Evolutionary conservation across 1,284 basidiomycete genomes (phyloP).

Genomic region (Thecaphora frezii): DNA sequence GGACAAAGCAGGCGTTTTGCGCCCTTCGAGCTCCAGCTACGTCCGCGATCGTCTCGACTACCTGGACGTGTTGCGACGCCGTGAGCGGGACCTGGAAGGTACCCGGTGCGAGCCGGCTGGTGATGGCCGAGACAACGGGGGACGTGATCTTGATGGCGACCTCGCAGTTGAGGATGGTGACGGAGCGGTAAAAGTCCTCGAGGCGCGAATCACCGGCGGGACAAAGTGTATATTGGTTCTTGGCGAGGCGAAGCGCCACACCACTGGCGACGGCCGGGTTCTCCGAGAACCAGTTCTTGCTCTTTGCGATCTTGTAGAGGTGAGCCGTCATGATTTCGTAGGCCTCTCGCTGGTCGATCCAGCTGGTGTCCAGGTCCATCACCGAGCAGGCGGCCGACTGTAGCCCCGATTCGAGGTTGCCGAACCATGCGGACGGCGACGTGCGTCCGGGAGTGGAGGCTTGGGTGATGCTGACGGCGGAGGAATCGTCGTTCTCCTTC

Average conservation of each 20-base stretch:
- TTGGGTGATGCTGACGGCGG: background rate
- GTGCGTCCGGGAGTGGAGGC: background rate
- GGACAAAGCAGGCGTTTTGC: constrained; percentile 80
- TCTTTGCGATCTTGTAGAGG: constrained; percentile 18
- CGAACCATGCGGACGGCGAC: background rate
- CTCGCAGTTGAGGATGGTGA: constrained; percentile 72
- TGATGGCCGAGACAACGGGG: constrained; percentile 76
- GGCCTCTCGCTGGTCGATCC: constrained; percentile 32
- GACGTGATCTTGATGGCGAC: constrained; percentile 77
- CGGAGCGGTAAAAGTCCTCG: constrained; percentile 60
- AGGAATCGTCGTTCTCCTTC: no score
- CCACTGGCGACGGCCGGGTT: constrained; percentile 14
- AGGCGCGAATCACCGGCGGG: constrained; percentile 15
- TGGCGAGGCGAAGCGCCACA: constrained; percentile 33
- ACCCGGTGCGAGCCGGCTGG: constrained; percentile 53
- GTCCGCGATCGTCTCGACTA: constrained; percentile 64
- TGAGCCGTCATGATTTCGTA: constrained; percentile 34
- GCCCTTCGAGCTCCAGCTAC: constrained; percentile 75
- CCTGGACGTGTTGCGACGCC: constrained; percentile 35
- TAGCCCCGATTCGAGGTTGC: background rate
- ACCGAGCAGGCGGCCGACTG: background rate
- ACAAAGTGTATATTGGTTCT: constrained; percentile 32
- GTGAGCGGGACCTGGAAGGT: constrained; percentile 37
- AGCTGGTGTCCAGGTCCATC: background rate
- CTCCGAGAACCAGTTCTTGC: constrained; percentile 20